Conservation (phyloP, 2,329 filamentous ascomycete genomes). For the Cladophialophora carrionii region DNA sequence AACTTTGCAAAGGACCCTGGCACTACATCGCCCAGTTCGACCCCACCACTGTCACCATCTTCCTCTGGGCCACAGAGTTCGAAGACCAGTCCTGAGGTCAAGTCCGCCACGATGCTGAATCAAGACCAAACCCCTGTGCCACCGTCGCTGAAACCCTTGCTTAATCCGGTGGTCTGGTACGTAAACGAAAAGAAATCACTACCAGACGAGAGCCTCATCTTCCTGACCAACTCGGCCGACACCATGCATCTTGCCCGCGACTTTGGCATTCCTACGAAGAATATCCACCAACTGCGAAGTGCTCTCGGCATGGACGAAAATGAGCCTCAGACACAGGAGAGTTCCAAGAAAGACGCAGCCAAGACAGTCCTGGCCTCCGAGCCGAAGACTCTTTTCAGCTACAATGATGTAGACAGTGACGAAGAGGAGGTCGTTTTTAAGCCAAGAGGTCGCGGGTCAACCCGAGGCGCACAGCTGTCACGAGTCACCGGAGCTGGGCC, state of each 20-base stretch:
- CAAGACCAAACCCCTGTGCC: constrained; percentile 43
- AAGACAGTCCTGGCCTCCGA: constrained; percentile 41
- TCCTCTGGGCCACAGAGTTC: constrained; percentile 50
- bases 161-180: constrained; percentile 53
- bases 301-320: constrained; percentile 53
- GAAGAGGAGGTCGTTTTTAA: constrained; percentile 54
- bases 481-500: constrained; percentile 20
- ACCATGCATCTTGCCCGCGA: constrained; percentile 51
- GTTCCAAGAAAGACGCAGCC: constrained; percentile 48
- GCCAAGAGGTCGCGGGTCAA: constrained; percentile 34
- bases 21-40: constrained; percentile 47
- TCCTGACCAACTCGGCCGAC: constrained; percentile 52
- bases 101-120: constrained; percentile 32
- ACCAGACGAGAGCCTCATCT: constrained; percentile 45
- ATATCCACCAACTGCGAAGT: constrained; percentile 53
- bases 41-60: constrained; percentile 48
- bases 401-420: constrained; percentile 52
- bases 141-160: constrained; percentile 46
- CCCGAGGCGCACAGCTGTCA: constrained; percentile 22
- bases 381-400: constrained; percentile 51
- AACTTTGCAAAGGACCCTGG: constrained; percentile 52
- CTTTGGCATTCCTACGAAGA: constrained; percentile 53
- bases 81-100: constrained; percentile 51
- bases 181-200: constrained; percentile 43
- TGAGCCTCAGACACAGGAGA: constrained; percentile 51